A percentile compares a stretch with the other conserved stretches of the same genome.
Evolutionary conservation across 352 stramenopile species (phyloP).

Genomic region (Elongisporangium prolatum): DNA sequence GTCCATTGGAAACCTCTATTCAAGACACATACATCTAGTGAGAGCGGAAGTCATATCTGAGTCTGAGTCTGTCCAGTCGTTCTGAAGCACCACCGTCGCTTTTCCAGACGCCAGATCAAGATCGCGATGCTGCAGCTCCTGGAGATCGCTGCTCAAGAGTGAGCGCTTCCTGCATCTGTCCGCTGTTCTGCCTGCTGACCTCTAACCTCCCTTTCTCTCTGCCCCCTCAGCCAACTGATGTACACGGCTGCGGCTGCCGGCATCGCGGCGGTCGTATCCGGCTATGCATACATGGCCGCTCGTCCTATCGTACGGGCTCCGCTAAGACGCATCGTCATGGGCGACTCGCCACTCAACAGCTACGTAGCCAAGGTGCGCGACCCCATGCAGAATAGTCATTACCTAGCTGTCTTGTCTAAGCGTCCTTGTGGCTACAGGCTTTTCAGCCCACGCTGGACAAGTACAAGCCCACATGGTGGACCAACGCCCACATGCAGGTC

Average conservation of each 20-base stretch:
- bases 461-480: conserved; percentile 73
- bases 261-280: background rate
- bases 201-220: background rate
- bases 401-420: conserved; percentile 1
- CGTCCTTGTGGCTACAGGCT: conserved; percentile 13
- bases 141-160: background rate
- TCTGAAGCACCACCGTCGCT: background rate
- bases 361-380: background rate
- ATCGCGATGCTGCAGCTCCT: background rate
- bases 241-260: background rate
- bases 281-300: background rate
- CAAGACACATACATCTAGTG: background rate
- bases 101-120: background rate
- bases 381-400: background rate
- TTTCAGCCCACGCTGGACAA: conserved; percentile 43
- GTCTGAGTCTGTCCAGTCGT: conserved; percentile 1
- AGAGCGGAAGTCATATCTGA: background rate
- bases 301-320: background rate
- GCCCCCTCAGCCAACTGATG: background rate
- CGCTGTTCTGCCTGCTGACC: too few species aligned
- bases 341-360: background rate
- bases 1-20: background rate
- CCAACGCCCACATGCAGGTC: conserved; percentile 68
- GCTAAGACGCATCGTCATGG: background rate
- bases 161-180: background rate